Conservation (phyloP, 2,329 filamentous ascomycete genomes). For the Clarireedia homoeocarpa region DNA sequence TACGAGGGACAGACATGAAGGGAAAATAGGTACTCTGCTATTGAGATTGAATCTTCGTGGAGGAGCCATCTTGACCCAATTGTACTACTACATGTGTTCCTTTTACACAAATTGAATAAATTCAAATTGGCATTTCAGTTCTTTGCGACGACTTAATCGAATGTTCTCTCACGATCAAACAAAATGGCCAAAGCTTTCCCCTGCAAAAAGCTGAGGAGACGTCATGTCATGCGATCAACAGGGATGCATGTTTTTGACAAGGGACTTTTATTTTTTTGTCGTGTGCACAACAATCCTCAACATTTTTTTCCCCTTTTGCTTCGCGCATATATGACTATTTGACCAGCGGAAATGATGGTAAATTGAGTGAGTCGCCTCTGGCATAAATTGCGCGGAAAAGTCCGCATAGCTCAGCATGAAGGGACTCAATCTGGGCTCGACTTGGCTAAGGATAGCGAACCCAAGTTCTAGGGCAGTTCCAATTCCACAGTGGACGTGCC, state of each 20-base stretch:
- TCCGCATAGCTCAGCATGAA: conserved; percentile 19
- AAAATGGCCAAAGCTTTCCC: conserved; percentile 7
- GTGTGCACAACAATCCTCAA: neutral
- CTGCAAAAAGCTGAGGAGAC: neutral
- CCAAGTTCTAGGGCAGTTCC: neutral
- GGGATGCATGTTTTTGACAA: conserved; percentile 5
- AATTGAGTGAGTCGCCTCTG: neutral
- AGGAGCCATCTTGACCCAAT: conserved; percentile 11
- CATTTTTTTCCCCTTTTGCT: conserved; percentile 6
- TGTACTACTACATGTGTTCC: neutral
- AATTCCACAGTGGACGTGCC: conserved; percentile 23
- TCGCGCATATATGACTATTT: neutral
- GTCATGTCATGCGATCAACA: conserved; percentile 8
- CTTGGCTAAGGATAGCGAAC: neutral
- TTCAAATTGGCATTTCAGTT: neutral
- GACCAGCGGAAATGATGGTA: neutral
- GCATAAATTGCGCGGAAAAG: neutral
- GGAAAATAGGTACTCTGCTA: conserved; percentile 13
- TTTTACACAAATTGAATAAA: neutral
- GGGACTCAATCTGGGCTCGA: conserved; percentile 18
- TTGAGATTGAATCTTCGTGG: conserved; percentile 25
- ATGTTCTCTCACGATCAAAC: neutral
- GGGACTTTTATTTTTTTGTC: conserved; percentile 3
- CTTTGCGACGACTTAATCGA: neutral
- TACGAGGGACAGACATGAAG: neutral